phyloP scores from a whole-genome alignment of 2,329 filamentous ascomycete species.

The Arthrocladium fulminans region DNA sequence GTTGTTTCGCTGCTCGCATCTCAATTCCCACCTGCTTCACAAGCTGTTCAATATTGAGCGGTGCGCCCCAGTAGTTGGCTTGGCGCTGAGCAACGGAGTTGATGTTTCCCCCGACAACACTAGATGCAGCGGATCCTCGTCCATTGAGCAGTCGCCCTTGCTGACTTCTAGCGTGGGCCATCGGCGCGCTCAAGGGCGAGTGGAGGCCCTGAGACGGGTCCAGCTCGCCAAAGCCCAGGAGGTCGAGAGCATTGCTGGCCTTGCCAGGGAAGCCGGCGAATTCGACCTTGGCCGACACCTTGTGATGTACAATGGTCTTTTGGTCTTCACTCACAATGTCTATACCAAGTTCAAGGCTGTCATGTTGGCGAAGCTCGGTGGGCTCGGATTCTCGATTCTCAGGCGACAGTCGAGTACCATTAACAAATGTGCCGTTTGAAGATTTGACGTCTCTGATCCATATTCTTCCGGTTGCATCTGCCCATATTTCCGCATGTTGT shows the following conservation, averaged over 20 bases:
- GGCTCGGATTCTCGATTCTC: slow-evolving; percentile 96
- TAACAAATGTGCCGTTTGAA: slow-evolving; percentile 97
- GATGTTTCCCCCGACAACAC: slow-evolving; percentile 47
- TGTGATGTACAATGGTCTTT: slow-evolving; percentile 96
- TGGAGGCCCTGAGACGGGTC: slow-evolving; percentile 69
- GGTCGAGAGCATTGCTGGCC: slow-evolving; percentile 66
- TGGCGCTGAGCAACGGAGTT: slow-evolving; percentile 58
- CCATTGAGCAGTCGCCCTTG: slow-evolving; percentile 60
- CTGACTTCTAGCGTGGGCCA: slow-evolving; percentile 59
- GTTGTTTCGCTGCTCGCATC: slow-evolving; percentile 79
- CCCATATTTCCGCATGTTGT: slow-evolving; percentile 94
- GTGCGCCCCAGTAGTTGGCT: slow-evolving; percentile 75
- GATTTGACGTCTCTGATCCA: slow-evolving; percentile 97
- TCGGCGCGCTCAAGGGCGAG: slow-evolving; percentile 55
- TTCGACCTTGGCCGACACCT: slow-evolving; percentile 93
- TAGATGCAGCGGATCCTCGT: slow-evolving; percentile 51
- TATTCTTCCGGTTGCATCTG: slow-evolving; percentile 67
- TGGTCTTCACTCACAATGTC: slow-evolving; percentile 98
- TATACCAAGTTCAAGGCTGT: slow-evolving; percentile 89
- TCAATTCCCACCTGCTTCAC: slow-evolving; percentile 86
- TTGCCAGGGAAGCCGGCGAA: slow-evolving; percentile 77
- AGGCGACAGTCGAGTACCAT: slow-evolving; percentile 76
- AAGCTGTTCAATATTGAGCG: slow-evolving; percentile 88
- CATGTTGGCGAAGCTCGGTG: slow-evolving; percentile 81
- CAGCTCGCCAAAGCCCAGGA: slow-evolving; percentile 71